Percentiles rank a stretch among this genome's conserved stretches.
Evolutionary conservation across 2,329 filamentous ascomycete species (phyloP).

Genomic region (Fusarium sp.): DNA sequence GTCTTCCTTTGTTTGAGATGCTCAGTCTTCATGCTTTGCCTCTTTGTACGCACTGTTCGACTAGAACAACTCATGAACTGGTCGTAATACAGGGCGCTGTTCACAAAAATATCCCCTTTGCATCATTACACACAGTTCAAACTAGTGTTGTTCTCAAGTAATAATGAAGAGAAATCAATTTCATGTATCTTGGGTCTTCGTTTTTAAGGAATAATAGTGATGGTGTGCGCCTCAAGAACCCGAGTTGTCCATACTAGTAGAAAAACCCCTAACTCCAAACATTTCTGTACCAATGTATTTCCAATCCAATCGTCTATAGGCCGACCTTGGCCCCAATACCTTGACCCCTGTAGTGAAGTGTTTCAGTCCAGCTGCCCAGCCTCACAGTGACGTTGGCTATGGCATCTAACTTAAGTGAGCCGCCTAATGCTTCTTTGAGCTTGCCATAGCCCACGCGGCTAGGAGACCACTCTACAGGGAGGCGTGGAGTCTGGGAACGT

Average conservation of each 20-base stretch:
- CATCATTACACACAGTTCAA: neutral
- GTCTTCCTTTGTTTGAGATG: neutral
- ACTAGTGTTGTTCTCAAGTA: neutral
- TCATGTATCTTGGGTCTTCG: slow-evolving; percentile 10
- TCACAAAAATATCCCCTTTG: neutral
- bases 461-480: slow-evolving; percentile 85
- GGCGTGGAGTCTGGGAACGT: slow-evolving; percentile 73
- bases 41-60: neutral
- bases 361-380: slow-evolving; percentile 79
- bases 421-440: slow-evolving; percentile 82
- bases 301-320: slow-evolving; percentile 37
- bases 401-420: slow-evolving; percentile 81
- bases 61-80: neutral
- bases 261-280: slow-evolving; percentile 25
- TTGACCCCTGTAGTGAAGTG: slow-evolving; percentile 74
- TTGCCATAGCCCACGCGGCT: slow-evolving; percentile 85
- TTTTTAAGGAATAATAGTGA: neutral
- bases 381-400: slow-evolving; percentile 78
- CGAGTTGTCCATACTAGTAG: slow-evolving; percentile 3
- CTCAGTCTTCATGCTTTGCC: neutral
- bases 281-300: slow-evolving; percentile 6
- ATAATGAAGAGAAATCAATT: slow-evolving; percentile 10
- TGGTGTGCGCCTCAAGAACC: neutral
- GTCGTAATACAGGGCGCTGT: neutral
- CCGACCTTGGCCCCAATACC: slow-evolving; percentile 74